Base-by-base conservation (phyloP, 768 basidiomycete genomes). In the Pulveroboletus ravenelii region DNA sequence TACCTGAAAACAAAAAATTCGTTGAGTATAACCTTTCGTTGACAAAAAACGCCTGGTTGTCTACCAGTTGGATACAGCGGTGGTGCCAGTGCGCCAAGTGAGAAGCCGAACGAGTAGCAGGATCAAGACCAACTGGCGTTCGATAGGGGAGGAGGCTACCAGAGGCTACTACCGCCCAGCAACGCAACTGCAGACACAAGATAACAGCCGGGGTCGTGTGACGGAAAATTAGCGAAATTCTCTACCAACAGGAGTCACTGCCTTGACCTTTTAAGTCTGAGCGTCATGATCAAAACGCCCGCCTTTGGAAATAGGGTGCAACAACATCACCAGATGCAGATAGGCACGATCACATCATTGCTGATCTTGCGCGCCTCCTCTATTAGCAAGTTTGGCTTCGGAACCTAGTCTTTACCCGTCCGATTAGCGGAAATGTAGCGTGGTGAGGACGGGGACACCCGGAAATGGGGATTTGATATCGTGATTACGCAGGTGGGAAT, bases 271-370 rank as follows among this genome's bases (percentile, higher is more conserved):
- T 58, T 50, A 65, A 51, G 43, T 35, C 25, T 20, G n/a, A 29
- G 36, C 13, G 23, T 48, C 52, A 30, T 44, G 12, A 18, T 23
- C 44, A 52, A 47, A 51, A 31, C 1, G 20, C 41, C 14, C 25
- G 48, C 42, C 51, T 50, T 43, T 51, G 42, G 45, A 57, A 59
- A 56, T 49, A 43, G 44, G 32, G 25, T 43, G 27, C 48, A 31
- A 39, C 27, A 51, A 52, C 34, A 35, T 44, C 41, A n/a, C 41
- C 23, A 4, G 37, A 49, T 59, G 44, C 25, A 38, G 57, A 48
- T 50, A 62, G 49, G 45, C 29, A 62, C 54, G 13, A 62, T 63
- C 50, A 45, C 42, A 58, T 50, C 55, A 50, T 20, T 27, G 41
- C 29, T 45, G 34, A 50, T 41, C 39, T 37, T 37, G 25, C 47